Evolutionary conservation across 768 basidiomycete genomes (phyloP), one percentile per base, ranked within the genome.

Genomic region (Phlebiopsis flavidoalba): DNA sequence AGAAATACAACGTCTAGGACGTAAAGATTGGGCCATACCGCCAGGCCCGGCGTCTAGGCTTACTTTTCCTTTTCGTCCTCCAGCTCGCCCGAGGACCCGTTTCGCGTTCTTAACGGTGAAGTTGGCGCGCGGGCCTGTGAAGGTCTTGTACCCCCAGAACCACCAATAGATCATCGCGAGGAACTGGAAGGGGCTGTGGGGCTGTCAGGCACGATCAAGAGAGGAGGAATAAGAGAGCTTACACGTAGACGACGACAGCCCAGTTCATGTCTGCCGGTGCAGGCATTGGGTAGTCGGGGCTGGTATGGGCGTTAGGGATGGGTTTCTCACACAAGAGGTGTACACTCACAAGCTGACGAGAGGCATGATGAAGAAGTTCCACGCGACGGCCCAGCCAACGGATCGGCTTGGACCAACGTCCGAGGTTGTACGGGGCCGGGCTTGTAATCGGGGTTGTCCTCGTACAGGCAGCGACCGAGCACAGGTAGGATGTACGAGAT

Each of bases 351-450:
- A 68, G 55, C 63, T 61, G 37, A 66, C 54, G 10, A 68, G 62
- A 7, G 65, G 63, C 46, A 66, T 60, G 48, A 68, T 64, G 61
- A 68, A 68, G n/a, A 61, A 53, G 53, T 63, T 63, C 67, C 67
- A 68, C 6, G 62, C 61, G 8, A 66, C 64, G 2, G 67, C 67
- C n/a, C 14, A 65, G 33, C 36, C 55, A 57, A 5, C 65, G 53
- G n/a, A 68, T 62, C 1, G 58, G 31, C 21, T 47, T 60, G 14
- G 51, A 63, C 59, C 60, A 66, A 22, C 61, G 46, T 5, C 67
- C 67, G 26, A 68, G 64, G 51, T 63, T 60, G 65, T 65, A 68
- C 12, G 67, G n/a, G 67, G 7, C 67, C 67, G 2, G 60, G 61
- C 1, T 52, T 37, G 52, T 65, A 61, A 36, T 64, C 59, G 12